These are phyloP conservation scores for Backusella macrospora DNA, from an alignment of 192 early-diverging fungal genomes.

Conservation along the genomic window DNA sequence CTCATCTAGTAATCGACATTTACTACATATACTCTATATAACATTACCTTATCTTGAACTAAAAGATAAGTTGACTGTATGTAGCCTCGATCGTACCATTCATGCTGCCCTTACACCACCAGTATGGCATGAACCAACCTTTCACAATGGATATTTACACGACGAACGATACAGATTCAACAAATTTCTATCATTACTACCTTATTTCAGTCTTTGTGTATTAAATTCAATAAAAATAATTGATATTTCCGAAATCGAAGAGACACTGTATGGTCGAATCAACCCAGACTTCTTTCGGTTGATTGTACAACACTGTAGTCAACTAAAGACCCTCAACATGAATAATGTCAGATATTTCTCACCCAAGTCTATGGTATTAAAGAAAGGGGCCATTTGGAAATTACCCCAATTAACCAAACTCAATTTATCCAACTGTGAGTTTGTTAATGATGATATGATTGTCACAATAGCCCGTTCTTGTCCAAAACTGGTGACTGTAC, in stretches of 20 bases:
- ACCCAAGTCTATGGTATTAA: not conserved
- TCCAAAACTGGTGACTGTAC: not conserved
- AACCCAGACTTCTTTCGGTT: constrained; percentile 1
- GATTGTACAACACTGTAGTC: not conserved
- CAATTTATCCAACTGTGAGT: constrained; percentile 7
- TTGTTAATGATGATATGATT: constrained; percentile 15
- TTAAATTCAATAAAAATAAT: not conserved
- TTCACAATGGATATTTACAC: not conserved
- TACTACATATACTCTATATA: not conserved
- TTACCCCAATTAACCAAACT: not conserved
- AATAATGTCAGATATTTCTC: not conserved
- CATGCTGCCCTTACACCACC: not conserved
- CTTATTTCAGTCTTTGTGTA: not conserved
- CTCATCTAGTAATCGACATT: not conserved
- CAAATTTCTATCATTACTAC: not conserved
- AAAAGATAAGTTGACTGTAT: not conserved
- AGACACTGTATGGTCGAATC: not conserved
- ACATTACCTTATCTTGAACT: not conserved
- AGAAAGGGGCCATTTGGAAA: not conserved
- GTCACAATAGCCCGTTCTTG: constrained; percentile 6
- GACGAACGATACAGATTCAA: constrained; percentile 7
- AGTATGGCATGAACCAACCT: constrained; percentile 2
- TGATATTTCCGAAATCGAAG: not conserved
- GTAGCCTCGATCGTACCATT: not conserved
- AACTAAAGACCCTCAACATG: not conserved